These are phyloP conservation scores for Melanomma pulvis-pyrius DNA, from an alignment of 495 filamentous ascomycete species.

Conservation along the genomic window DNA sequence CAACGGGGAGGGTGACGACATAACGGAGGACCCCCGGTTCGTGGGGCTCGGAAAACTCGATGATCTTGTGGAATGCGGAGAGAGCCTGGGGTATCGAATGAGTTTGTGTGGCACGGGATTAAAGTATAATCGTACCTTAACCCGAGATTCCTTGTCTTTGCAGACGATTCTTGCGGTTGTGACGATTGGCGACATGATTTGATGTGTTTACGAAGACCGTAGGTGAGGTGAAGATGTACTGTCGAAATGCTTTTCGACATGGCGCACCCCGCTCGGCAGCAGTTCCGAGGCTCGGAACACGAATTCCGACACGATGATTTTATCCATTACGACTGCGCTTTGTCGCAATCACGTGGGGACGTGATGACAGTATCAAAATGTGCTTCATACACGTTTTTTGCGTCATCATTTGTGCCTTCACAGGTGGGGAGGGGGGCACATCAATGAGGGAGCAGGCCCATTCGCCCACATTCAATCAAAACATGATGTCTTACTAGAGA, in stretches of 20 bases:
- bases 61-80: constrained; percentile 15
- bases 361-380: too few species aligned
- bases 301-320: neutral
- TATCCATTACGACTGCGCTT: neutral
- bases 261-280: neutral
- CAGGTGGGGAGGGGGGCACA: too few species aligned
- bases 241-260: neutral
- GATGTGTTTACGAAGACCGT: neutral
- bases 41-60: constrained; percentile 1
- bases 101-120: neutral
- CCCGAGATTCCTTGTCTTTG: constrained; percentile 3
- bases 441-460: too few species aligned
- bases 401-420: too few species aligned
- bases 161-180: constrained; percentile 16
- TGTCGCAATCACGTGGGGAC: too few species aligned
- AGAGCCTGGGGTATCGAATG: neutral
- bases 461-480: too few species aligned
- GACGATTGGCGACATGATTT: constrained; percentile 6
- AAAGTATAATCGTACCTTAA: neutral
- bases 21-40: constrained; percentile 12
- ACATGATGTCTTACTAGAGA: too few species aligned
- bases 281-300: constrained; percentile 7
- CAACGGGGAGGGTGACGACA: constrained; percentile 7
- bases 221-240: neutral
- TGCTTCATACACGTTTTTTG: too few species aligned